Percentiles rank a stretch among this genome's conserved stretches.
Conservation (phyloP, 2,329 filamentous ascomycete genomes). For the Talaromyces islandicus region DNA sequence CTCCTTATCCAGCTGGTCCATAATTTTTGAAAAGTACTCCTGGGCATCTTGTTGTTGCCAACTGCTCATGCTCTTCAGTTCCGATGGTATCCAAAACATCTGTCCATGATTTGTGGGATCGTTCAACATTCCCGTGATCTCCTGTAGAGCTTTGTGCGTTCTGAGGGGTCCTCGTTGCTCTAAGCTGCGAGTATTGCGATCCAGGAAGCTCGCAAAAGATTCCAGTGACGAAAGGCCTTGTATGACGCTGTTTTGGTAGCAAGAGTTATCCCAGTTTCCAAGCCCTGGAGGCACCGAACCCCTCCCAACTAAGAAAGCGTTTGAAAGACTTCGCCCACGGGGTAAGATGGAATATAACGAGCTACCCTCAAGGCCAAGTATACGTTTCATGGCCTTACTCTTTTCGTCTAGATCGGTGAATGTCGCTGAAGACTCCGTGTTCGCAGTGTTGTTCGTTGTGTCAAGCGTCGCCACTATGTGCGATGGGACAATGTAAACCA, state of each 20-base stretch:
- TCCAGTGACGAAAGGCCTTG: constrained; percentile 74
- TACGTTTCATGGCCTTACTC: constrained; percentile 57
- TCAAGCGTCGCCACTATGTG: constrained; percentile 41
- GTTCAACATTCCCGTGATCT: constrained; percentile 65
- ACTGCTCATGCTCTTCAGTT: constrained; percentile 86
- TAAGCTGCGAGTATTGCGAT: constrained; percentile 32
- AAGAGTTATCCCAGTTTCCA: constrained; percentile 90
- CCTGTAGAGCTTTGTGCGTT: constrained; percentile 53
- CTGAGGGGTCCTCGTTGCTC: constrained; percentile 31
- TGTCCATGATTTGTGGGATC: constrained; percentile 64
- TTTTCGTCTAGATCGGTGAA: constrained; percentile 49
- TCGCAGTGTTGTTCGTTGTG: constrained; percentile 37
- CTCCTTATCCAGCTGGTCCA: constrained; percentile 80
- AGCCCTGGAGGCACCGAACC: constrained; percentile 53
- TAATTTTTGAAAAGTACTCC: constrained; percentile 87
- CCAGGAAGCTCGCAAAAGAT: constrained; percentile 63
- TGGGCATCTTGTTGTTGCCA: constrained; percentile 97
- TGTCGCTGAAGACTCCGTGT: constrained; percentile 38
- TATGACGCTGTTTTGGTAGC: constrained; percentile 95
- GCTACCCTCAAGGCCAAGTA: constrained; percentile 56
- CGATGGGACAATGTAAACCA: constrained; percentile 35
- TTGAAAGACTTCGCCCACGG: constrained; percentile 49
- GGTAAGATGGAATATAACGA: constrained; percentile 55
- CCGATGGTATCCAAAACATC: constrained; percentile 73
- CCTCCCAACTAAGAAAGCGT: constrained; percentile 28